Percentiles rank a stretch among this genome's conserved stretches.
phyloP scores from a whole-genome alignment of 75 land plant species.

The Picea glauca region DNA sequence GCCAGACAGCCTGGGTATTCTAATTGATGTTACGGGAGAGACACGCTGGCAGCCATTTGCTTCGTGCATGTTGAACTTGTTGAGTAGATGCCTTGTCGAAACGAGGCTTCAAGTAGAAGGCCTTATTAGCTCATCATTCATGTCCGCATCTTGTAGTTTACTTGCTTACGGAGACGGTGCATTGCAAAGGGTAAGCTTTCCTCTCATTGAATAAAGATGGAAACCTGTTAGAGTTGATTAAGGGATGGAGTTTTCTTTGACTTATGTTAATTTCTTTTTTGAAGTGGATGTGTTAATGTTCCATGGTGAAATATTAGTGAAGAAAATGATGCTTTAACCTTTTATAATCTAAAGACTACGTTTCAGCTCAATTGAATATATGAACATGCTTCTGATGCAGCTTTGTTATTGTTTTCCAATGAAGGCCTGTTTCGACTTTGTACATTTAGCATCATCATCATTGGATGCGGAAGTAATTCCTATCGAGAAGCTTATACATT shows the following conservation, averaged over 20 bases:
- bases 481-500: slow-evolving; percentile 57
- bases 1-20: slow-evolving; percentile 54
- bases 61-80: slow-evolving; percentile 60
- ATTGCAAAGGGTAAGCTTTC: slow-evolving; percentile 72
- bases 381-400: no score
- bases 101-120: slow-evolving; percentile 82
- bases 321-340: no score
- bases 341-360: no score
- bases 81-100: slow-evolving; percentile 65
- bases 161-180: slow-evolving; percentile 47
- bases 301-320: no score
- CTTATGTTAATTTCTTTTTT: no score
- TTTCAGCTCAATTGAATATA: no score
- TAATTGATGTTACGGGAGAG: slow-evolving; percentile 59
- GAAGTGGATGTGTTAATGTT: no score
- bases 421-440: slow-evolving; percentile 94
- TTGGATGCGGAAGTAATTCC: slow-evolving; percentile 65
- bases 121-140: slow-evolving; percentile 53
- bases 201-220: no score
- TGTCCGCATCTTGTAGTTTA: slow-evolving; percentile 15
- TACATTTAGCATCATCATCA: slow-evolving; percentile 39
- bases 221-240: no score
- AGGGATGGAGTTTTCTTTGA: background rate
- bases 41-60: slow-evolving; percentile 77
- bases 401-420: background rate